Base-by-base conservation (phyloP, 2,329 filamentous ascomycete species). In the Chaetomium strumarium region DNA sequence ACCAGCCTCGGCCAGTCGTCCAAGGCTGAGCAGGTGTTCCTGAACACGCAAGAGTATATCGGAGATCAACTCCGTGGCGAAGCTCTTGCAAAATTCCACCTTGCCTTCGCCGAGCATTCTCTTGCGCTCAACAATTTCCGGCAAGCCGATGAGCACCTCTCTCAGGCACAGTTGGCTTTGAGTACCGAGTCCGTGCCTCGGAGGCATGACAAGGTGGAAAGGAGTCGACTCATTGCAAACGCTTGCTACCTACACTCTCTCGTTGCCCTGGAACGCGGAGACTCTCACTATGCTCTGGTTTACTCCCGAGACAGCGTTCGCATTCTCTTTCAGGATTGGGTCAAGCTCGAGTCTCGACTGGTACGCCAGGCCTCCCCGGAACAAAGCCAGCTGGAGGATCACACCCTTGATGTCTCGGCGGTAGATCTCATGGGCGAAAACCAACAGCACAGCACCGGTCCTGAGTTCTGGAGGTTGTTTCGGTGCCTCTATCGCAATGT, bases 391-490 rank as follows among this genome's bases (percentile, higher is more conserved):
- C 29, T 37, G 9, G 65, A 63, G 13, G 60, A 67, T 31, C 59
- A 59, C 10, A 66, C 62, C 42, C 49, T 67, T 11, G 61, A 59
- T 20, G 58, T 56, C 44, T 69, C 68, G 16, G 58, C 53, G 34
- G 44, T 63, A 2, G 63, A 59, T 4, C 59, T 63, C 34, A 55
- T 52, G 5, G 62, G 64, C 1, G 63, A 66, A 10, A 19, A 55
- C 16, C 53, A 61, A 4, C 52, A 58, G 6, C 62, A 56, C 5
- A 64, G 72, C 20, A 75, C 76, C 51, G 83, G 83, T 47, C 83
- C 89, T 1, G 77, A 80, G 2, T 90, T 92, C 62, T 97, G 92
- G 92, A 76, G 79, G 6, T 74, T 96, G 17, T 83, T 93, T 8
- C 80, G 82, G 29, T 83, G 85, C 1, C 76, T 96, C 17, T 84